phyloP scores from a whole-genome alignment of 2,329 filamentous ascomycete genomes.

The Orbilia brochopaga region DNA sequence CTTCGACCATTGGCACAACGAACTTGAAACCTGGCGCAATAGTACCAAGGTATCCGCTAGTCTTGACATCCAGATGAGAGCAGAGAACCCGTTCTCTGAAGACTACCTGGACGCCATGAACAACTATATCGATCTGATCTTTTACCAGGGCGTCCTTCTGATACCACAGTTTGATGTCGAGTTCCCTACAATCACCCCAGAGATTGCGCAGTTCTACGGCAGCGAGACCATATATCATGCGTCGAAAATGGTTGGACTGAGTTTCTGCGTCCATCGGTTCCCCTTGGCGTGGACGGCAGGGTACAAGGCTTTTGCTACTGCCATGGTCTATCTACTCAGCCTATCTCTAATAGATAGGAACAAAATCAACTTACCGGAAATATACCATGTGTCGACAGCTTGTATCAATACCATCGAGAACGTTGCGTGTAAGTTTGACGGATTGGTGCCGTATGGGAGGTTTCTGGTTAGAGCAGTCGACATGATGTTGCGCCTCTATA shows the following conservation, averaged over 20 bases:
- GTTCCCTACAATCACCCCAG: slow-evolving; percentile 29
- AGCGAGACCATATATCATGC: slow-evolving; percentile 38
- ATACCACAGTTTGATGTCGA: slow-evolving; percentile 45
- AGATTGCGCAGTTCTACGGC: slow-evolving; percentile 16
- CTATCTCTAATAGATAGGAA: slow-evolving; percentile 29
- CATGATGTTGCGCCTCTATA: slow-evolving; percentile 47
- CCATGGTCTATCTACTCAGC: slow-evolving; percentile 39
- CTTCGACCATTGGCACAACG: slow-evolving; percentile 17
- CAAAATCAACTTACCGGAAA: slow-evolving; percentile 21
- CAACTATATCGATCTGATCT: slow-evolving; percentile 43
- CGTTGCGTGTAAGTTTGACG: slow-evolving; percentile 35
- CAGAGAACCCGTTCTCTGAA: not conserved
- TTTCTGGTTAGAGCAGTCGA: slow-evolving; percentile 37
- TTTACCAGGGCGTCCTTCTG: slow-evolving; percentile 38
- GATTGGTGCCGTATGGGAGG: slow-evolving; percentile 28
- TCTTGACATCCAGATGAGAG: slow-evolving; percentile 9
- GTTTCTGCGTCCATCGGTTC: slow-evolving; percentile 39
- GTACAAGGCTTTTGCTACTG: slow-evolving; percentile 45
- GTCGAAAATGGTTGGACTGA: slow-evolving; percentile 40
- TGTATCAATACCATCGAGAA: slow-evolving; percentile 47
- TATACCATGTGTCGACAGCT: slow-evolving; percentile 40
- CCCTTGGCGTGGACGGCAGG: slow-evolving; percentile 46
- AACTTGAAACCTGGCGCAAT: slow-evolving; percentile 25
- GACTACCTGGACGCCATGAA: slow-evolving; percentile 40
- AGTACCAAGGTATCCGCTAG: slow-evolving; percentile 30